Evolutionary conservation across 306 rosid genomes (phyloP).

Genomic region (Prunus mongolica): DNA sequence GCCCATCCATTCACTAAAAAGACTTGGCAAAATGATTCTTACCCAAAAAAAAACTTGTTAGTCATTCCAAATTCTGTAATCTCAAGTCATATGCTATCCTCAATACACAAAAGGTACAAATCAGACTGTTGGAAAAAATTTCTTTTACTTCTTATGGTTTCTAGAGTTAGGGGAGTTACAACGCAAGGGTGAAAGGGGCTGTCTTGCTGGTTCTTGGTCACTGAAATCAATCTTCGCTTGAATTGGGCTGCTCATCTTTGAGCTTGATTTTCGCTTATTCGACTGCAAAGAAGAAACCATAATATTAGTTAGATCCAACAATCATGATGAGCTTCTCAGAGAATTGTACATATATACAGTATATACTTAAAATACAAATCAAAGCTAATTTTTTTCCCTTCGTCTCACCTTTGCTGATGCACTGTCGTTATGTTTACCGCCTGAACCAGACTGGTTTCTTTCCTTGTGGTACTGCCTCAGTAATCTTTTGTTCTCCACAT

Average conservation of each 20-base stretch:
- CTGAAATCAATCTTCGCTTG: slow-evolving; percentile 60
- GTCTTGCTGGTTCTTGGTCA: slow-evolving; percentile 51
- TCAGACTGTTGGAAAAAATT: slow-evolving; percentile 3
- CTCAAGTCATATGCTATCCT: background rate
- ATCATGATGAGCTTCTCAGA: background rate
- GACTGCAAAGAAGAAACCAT: slow-evolving; percentile 47
- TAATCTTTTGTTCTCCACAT: slow-evolving; percentile 60
- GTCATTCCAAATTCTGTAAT: background rate
- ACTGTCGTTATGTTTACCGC: slow-evolving; percentile 53
- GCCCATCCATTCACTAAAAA: slow-evolving; percentile 24
- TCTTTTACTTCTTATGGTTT: slow-evolving; percentile 45
- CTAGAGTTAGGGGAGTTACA: slow-evolving; percentile 65
- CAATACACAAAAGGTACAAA: slow-evolving; percentile 9
- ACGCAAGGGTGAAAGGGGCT: slow-evolving; percentile 74
- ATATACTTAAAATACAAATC: background rate
- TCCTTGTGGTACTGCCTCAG: slow-evolving; percentile 45
- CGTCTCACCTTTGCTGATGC: slow-evolving; percentile 69
- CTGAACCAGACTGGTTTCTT: slow-evolving; percentile 44
- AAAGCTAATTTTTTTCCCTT: background rate
- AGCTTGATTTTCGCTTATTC: slow-evolving; percentile 74
- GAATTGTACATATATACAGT: too few relatives aligned
- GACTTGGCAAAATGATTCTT: slow-evolving; percentile 17
- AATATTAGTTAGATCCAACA: slow-evolving; percentile 7
- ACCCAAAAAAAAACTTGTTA: slow-evolving; percentile 12
- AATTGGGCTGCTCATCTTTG: slow-evolving; percentile 41